Base-by-base conservation (phyloP, 352 stramenopile species). In the Plasmopara muralis region DNA sequence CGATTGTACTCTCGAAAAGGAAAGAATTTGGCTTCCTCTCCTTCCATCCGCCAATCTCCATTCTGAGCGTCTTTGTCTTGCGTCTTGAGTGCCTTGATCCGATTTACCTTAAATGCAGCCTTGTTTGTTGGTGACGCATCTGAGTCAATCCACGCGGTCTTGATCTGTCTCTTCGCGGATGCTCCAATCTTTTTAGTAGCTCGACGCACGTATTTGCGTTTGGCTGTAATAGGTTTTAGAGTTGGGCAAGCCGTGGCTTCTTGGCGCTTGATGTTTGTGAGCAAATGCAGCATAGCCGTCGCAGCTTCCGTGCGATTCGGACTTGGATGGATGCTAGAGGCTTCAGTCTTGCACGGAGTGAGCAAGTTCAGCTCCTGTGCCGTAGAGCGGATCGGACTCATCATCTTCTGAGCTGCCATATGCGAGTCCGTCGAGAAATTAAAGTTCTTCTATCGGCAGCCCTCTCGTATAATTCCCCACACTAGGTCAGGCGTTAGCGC, bases 1-100 rank as follows among this genome's bases (percentile, higher is more conserved):
- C 83, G 78, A 53, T 86, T 93, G 72, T 93, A 93, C 64, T 91
- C 80, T 55, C 80, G 72, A 53, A 85, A 91, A 6, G 78, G 78
- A 37, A 86, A 77, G 50, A 83, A 87, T 9, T 53, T 59, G 6
- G 61, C 54, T 47, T 83, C 66, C 9, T 79, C 62, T 4, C 48
- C 57, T 16, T 66, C 60, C 48, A 60, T 66, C 15, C 55, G 62
- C 61, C 50, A 74, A 6, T 78, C 59, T 1, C 47, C 57, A 7
- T 42, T 57, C 50, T 68, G 29, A 6, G 15, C 10, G 15, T 50
- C 45, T 13, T 50, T 72, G 33, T 64, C 60, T 42, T 58, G 40
- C 0, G 61, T 43, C 16, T 54, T 35, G 5, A 29, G 6, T 10
- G 33, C 39, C 30, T 62, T 74, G 7, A 16, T 18, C 46, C 47